These are phyloP conservation scores for Colletotrichum spaethianum DNA, from an alignment of 2,329 filamentous ascomycete genomes.

Conservation along the genomic window DNA sequence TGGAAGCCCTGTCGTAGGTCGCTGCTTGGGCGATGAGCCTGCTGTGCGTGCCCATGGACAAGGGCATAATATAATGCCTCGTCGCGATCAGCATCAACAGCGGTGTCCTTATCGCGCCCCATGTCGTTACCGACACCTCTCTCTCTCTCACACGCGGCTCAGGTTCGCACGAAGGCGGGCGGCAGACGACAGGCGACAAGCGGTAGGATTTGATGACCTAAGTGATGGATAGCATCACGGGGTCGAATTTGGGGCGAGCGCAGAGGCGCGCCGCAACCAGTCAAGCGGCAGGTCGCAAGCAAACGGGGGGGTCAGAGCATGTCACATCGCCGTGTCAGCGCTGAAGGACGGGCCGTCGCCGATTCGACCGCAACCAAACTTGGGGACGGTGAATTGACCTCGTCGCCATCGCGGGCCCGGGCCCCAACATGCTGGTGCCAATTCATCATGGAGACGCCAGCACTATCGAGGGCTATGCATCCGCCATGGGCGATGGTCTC, in stretches of 20 bases:
- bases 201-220: slow-evolving; percentile 31
- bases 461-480: slow-evolving; percentile 39
- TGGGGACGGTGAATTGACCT: slow-evolving; percentile 36
- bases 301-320: slow-evolving; percentile 37
- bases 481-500: slow-evolving; percentile 35
- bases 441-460: slow-evolving; percentile 16
- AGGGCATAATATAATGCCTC: not conserved
- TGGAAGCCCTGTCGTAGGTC: slow-evolving; percentile 7
- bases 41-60: not conserved
- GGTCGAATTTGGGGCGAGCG: slow-evolving; percentile 44
- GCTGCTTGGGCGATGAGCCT: slow-evolving; percentile 14
- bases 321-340: slow-evolving; percentile 44
- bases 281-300: slow-evolving; percentile 35
- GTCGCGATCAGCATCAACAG: slow-evolving; percentile 25
- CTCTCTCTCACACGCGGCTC: slow-evolving; percentile 9
- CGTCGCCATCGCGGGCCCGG: slow-evolving; percentile 33
- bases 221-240: slow-evolving; percentile 48
- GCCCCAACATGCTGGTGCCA: slow-evolving; percentile 22
- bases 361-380: slow-evolving; percentile 40
- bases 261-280: slow-evolving; percentile 35
- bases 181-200: slow-evolving; percentile 18
- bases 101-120: slow-evolving; percentile 5
- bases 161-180: not conserved
- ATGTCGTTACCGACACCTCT: not conserved
- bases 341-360: slow-evolving; percentile 38